These are phyloP conservation scores for Thalassiosira sp. DNA, from an alignment of 352 stramenopile genomes.

Conservation along the genomic window DNA sequence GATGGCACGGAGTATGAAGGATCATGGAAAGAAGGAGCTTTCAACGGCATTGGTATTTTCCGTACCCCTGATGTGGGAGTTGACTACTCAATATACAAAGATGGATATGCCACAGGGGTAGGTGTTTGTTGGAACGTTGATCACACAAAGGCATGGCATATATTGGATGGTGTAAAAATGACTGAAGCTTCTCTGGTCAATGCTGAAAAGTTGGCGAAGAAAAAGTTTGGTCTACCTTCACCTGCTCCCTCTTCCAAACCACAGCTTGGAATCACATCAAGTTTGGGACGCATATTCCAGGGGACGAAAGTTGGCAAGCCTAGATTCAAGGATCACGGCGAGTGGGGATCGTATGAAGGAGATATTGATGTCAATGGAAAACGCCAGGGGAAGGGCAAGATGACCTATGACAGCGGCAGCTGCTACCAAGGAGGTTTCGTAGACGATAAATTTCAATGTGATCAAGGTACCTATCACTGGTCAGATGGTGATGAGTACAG, in stretches of 20 bases:
- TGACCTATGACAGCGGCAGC: constrained; percentile 35
- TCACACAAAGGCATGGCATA: constrained; percentile 20
- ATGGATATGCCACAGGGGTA: constrained; percentile 31
- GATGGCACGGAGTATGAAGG: constrained; percentile 45
- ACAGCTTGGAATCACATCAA: constrained; percentile 12
- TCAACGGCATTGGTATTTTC: constrained; percentile 38
- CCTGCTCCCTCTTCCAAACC: constrained; percentile 15
- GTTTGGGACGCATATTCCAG: constrained; percentile 4
- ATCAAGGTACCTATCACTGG: constrained; percentile 29
- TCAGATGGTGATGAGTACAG: constrained; percentile 29
- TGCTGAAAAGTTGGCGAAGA: constrained; percentile 23
- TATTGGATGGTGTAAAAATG: constrained; percentile 34
- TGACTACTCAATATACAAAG: constrained; percentile 34
- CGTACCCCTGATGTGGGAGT: constrained; percentile 17
- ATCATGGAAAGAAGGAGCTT: constrained; percentile 40
- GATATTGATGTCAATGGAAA: constrained; percentile 21
- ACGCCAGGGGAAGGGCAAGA: constrained; percentile 32
- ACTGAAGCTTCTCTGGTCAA: constrained; percentile 24
- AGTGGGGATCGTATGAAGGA: constrained; percentile 39
- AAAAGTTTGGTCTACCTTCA: constrained; percentile 37
- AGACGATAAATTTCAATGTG: constrained; percentile 32
- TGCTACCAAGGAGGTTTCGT: constrained; percentile 36
- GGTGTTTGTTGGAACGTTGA: constrained; percentile 33
- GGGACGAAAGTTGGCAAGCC: constrained; percentile 31
- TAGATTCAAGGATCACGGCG: constrained; percentile 35